Evolutionary conservation across 2,329 filamentous ascomycete species (phyloP).

Genomic region (Pleurostoma richardsiae): DNA sequence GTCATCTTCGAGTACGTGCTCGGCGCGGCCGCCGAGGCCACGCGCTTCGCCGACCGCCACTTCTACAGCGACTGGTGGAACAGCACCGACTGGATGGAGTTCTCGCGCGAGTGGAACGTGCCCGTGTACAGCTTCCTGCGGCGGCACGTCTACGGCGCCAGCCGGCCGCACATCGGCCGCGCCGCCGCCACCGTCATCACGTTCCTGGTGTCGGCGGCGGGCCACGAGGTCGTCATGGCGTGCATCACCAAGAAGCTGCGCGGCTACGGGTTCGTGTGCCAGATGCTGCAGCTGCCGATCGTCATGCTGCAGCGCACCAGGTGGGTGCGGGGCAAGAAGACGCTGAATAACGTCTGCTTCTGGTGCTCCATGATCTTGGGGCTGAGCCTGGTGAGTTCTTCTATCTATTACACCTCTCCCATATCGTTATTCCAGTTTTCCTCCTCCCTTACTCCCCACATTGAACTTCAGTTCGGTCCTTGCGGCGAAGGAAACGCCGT

Average conservation of each 20-base stretch:
- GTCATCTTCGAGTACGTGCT: slow-evolving; percentile 98
- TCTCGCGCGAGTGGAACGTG: slow-evolving; percentile 95
- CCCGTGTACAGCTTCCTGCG: slow-evolving; percentile 94
- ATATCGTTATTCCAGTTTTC: too few species aligned
- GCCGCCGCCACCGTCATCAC: slow-evolving; percentile 80
- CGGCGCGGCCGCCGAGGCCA: slow-evolving; percentile 91
- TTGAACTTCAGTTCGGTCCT: too few species aligned
- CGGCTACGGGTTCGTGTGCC: slow-evolving; percentile 87
- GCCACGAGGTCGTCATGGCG: slow-evolving; percentile 94
- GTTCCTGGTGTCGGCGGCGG: slow-evolving; percentile 82
- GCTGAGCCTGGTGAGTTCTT: slow-evolving; percentile 65
- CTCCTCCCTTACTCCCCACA: too few species aligned
- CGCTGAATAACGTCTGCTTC: slow-evolving; percentile 85
- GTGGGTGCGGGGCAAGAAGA: slow-evolving; percentile 67
- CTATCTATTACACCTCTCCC: not conserved
- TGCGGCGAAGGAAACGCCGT: too few species aligned
- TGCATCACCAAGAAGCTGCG: slow-evolving; percentile 96
- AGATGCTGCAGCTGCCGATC: slow-evolving; percentile 96
- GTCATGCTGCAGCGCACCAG: slow-evolving; percentile 82
- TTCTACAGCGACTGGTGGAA: slow-evolving; percentile 84
- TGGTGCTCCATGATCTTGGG: slow-evolving; percentile 91
- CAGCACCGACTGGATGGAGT: slow-evolving; percentile 88
- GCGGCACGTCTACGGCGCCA: slow-evolving; percentile 87
- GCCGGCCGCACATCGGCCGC: slow-evolving; percentile 69
- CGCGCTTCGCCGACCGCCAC: slow-evolving; percentile 85